These are phyloP conservation scores for Yamadazyma insecticola DNA, from an alignment of 805 yeast species.

Conservation along the genomic window DNA sequence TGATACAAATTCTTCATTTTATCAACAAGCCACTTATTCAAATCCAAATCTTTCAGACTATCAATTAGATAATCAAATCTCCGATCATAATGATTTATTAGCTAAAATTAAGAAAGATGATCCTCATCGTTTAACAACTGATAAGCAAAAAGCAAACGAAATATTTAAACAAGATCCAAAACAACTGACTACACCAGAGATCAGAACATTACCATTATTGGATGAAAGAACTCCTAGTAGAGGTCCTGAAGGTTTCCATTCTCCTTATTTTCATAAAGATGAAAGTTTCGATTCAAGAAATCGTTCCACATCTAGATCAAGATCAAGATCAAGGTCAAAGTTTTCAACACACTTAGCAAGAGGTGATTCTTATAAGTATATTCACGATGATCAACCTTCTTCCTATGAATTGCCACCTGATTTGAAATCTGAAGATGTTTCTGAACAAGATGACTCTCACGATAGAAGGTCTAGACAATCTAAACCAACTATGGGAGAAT, in stretches of 20 bases:
- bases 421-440: slow-evolving; percentile 13
- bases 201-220: slow-evolving; percentile 9
- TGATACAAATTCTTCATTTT: too few species aligned
- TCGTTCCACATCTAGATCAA: slow-evolving; percentile 16
- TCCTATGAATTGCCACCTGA: slow-evolving; percentile 41
- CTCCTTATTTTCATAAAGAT: slow-evolving; percentile 32
- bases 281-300: slow-evolving; percentile 20
- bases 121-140: slow-evolving; percentile 17
- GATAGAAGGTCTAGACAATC: slow-evolving; percentile 38
- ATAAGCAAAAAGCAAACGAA: slow-evolving; percentile 13
- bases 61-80: slow-evolving; percentile 37
- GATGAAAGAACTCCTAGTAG: slow-evolving; percentile 1
- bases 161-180: too few species aligned
- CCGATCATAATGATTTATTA: slow-evolving; percentile 31
- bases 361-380: slow-evolving; percentile 71
- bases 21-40: slow-evolving; percentile 22
- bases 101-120: slow-evolving; percentile 32
- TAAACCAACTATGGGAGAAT: slow-evolving; percentile 41
- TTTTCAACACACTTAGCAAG: slow-evolving; percentile 62
- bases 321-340: slow-evolving; percentile 17
- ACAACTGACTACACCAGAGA: too few species aligned
- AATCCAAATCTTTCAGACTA: slow-evolving; percentile 43
- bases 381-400: slow-evolving; percentile 42
- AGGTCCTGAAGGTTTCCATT: slow-evolving; percentile 22
- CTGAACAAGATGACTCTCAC: slow-evolving; percentile 24